Base-by-base conservation (phyloP, 176 grass and related monocot genomes). In the Chrysopogon serrulatus region DNA sequence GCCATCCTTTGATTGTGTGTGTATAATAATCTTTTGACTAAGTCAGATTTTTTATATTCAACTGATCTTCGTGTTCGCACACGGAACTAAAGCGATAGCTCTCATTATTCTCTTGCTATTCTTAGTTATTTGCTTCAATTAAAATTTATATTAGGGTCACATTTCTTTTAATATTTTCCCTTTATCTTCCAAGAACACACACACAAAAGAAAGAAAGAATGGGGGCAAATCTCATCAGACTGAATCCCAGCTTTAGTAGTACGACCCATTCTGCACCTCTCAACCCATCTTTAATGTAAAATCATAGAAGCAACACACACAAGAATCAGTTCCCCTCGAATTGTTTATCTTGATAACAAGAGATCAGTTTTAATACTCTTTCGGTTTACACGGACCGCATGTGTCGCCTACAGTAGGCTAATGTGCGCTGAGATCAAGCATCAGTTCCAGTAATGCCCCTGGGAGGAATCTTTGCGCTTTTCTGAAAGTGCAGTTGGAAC, bases 381-480 rank as follows among this genome's bases (percentile, higher is more conserved):
- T 75, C 27, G 39, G 36, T 53, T 80, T 27, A 61, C 75, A 17
- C 26, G 68, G 26, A 80, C 62, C 57, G 60, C 72, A 82, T 82
- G 83, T 42, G 32, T 27, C 17, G 9, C 39, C 4, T n/a, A 65
- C 27, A 47, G 69, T 72, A 34, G 43, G 0, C 37, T 49, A 24
- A 23, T 31, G 32, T 27, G 72, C 49, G 44, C 16, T 18, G 62
- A 42, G 57, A 35, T 37, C 73, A 17, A 12, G 51, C 19, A 10
- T 34, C 8, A 10, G 5, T 51, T 41, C 80, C 75, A 0, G 39
- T 13, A 84, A 80, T 63, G 21, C 49, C 89, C 75, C 68, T 63
- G 61, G 2, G 60, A 24, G 67, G 85, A 91, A 91, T 91, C 84
- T 90, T 69, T 70, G 49, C 68, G 2, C 75, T 84, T 90, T 79